Evolutionary conservation across 176 grass and related monocot genomes (phyloP), one percentile per base, ranked within the genome.

Genomic region (Juncus effusus): DNA sequence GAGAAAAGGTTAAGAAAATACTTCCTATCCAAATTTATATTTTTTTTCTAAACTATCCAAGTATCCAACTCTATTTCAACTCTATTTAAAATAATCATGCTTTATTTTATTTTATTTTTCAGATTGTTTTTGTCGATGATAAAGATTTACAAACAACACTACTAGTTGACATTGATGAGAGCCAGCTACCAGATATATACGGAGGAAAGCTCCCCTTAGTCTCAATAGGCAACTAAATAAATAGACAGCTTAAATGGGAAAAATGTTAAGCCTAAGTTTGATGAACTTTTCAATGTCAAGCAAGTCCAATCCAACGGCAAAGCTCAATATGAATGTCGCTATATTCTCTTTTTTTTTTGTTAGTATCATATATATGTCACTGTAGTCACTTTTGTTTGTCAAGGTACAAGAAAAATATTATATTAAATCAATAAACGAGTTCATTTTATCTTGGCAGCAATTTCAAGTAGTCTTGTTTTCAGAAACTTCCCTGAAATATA

Each of bases 121-220:
- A 83, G 85, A 82, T 94, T 3, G 73, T 89, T 13, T 94, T 89
- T 36, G 90, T 94, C 0, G 10, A 83, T 0, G 85, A 89, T 60
- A 85, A 69, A 80, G 82, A 89, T 13, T 62, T 89, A 0, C 65
- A 80, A 36, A 59, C 28, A 35, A 88, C 75, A 11, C 73, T 95
- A 42, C 4, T 74, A 36, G 85, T 80, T 3, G 90, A 86, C 82
- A 78, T 95, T 36, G 82, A 95, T 7, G 82, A 81, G 9, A 56
- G 39, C 2, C 79, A 95, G 51, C 73, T 95, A 3, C 63, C 85
- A 1, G 90, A 86, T 71, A 54, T 65, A 40, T 89, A 83, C 8
- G 90, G 90, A n/a, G 90, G 90, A 4, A 83, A 73, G 73, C 70
- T 86, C 41, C 78, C 74, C 52, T 73, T 93, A 28, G 73, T 70